Evolutionary conservation across 805 yeast species (phyloP).

Genomic region (Ogataea methanolica): DNA sequence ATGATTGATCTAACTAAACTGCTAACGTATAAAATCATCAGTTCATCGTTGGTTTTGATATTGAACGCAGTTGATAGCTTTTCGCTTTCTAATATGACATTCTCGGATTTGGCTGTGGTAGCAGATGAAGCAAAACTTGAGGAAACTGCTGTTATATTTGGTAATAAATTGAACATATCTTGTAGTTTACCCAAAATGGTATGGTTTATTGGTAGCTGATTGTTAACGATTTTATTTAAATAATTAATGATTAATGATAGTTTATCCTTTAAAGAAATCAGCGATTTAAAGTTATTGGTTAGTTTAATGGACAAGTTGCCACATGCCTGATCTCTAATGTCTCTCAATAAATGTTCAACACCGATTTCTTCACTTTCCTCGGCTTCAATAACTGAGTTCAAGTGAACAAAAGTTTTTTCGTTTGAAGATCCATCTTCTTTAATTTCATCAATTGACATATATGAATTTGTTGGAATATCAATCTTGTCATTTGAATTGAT

Average conservation of each 20-base stretch:
- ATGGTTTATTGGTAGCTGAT: constrained; percentile 82
- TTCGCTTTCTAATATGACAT: constrained; percentile 6
- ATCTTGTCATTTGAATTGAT: constrained; percentile 73
- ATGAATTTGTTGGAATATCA: constrained; percentile 95
- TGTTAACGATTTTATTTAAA: constrained; percentile 65
- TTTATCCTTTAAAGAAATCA: constrained; percentile 79
- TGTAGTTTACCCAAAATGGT: constrained; percentile 87
- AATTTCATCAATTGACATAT: constrained; percentile 88
- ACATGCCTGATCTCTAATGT: constrained; percentile 93
- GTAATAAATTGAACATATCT: constrained; percentile 89
- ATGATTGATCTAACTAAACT: constrained; percentile 89
- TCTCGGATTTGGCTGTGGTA: neutral
- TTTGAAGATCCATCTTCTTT: constrained; percentile 94
- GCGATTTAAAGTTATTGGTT: constrained; percentile 83
- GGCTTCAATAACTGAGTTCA: constrained; percentile 90
- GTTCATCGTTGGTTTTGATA: constrained; percentile 89
- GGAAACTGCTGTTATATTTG: constrained; percentile 53
- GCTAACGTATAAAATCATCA: constrained; percentile 89
- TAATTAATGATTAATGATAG: constrained; percentile 74
- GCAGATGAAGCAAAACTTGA: neutral
- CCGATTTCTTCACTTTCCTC: constrained; percentile 99
- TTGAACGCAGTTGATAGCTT: constrained; percentile 73
- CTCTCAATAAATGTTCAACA: constrained; percentile 92
- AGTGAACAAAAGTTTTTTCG: constrained; percentile 87
- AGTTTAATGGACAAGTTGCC: constrained; percentile 84